A percentile compares a stretch with the other conserved stretches of the same genome.
Conservation (phyloP, 768 basidiomycete species). For the Collybia sordida region DNA sequence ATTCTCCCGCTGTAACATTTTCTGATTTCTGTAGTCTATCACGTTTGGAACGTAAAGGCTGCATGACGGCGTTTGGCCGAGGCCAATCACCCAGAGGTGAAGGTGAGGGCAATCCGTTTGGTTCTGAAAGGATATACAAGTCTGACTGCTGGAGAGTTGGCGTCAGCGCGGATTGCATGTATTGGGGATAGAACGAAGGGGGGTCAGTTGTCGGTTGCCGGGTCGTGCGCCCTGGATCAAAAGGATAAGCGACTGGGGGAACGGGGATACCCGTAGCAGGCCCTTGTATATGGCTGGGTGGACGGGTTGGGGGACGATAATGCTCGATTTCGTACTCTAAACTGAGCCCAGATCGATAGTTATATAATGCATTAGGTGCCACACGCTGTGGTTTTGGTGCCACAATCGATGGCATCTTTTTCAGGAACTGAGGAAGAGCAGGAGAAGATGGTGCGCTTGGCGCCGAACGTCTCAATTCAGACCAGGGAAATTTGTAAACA, state of each 20-base stretch:
- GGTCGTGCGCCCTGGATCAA: conserved; percentile 8
- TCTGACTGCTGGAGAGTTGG: neutral
- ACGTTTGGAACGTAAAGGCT: conserved; percentile 25
- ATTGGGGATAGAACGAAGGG: conserved; percentile 30
- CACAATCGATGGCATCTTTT: conserved; percentile 37
- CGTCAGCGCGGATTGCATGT: conserved; percentile 19
- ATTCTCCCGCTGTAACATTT: neutral
- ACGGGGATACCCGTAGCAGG: conserved; percentile 13
- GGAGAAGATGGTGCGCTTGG: conserved; percentile 18
- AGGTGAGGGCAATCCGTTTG: conserved; percentile 29
- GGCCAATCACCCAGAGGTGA: conserved; percentile 59
- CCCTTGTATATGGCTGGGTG: conserved; percentile 10
- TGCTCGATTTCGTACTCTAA: conserved; percentile 50
- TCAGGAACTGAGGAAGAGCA: conserved; percentile 31
- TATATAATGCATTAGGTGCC: conserved; percentile 30
- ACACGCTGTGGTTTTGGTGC: conserved; percentile 44
- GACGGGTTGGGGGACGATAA: conserved; percentile 29
- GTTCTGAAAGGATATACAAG: conserved; percentile 17
- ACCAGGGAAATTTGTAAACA: conserved; percentile 43
- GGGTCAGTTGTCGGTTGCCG: conserved; percentile 9
- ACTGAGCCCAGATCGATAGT: conserved; percentile 38
- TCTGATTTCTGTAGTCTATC: too few relatives aligned
- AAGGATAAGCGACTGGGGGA: conserved; percentile 12
- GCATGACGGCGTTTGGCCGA: conserved; percentile 37
- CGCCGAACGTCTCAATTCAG: conserved; percentile 21